phyloP scores from a whole-genome alignment of 108 stramenopile species.

The Mayamaea pseudoterrestris region DNA sequence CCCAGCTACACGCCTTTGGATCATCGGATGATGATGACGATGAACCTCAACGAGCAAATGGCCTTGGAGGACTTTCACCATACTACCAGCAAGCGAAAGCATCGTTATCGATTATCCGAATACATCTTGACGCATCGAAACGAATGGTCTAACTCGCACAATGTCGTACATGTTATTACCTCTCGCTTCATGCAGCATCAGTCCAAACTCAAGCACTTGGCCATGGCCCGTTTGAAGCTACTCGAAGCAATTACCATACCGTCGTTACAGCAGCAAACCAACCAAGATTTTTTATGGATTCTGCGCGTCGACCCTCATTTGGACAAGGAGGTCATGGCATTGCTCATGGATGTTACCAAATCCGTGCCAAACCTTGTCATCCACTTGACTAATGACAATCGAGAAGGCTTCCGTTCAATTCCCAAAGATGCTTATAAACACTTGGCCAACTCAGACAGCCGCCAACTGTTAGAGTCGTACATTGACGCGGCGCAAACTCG shows the following conservation, averaged over 20 bases:
- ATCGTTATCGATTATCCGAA: too few species aligned
- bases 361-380: slow-evolving; percentile 22
- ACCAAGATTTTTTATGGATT: slow-evolving; percentile 31
- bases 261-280: slow-evolving; percentile 23
- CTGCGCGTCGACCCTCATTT: slow-evolving; percentile 29
- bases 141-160: slow-evolving; percentile 8
- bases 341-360: slow-evolving; percentile 2
- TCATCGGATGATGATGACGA: too few species aligned
- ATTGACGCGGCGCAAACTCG: slow-evolving; percentile 10
- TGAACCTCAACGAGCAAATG: too few species aligned
- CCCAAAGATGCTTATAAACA: background rate
- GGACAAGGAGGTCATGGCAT: slow-evolving; percentile 6
- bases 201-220: slow-evolving; percentile 21
- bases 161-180: slow-evolving; percentile 35
- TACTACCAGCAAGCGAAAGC: too few species aligned
- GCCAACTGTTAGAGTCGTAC: slow-evolving; percentile 1
- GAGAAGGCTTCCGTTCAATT: background rate
- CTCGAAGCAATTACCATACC: slow-evolving; percentile 38
- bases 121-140: background rate
- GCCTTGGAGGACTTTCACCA: too few species aligned
- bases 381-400: slow-evolving; percentile 24
- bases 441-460: slow-evolving; percentile 1
- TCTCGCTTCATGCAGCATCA: slow-evolving; percentile 61
- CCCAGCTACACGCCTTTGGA: too few species aligned
- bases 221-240: slow-evolving; percentile 27